Evolutionary conservation across 2,329 filamentous ascomycete species (phyloP), one percentile per base, ranked within the genome.

Genomic region (Pseudogymnoascus sp.): DNA sequence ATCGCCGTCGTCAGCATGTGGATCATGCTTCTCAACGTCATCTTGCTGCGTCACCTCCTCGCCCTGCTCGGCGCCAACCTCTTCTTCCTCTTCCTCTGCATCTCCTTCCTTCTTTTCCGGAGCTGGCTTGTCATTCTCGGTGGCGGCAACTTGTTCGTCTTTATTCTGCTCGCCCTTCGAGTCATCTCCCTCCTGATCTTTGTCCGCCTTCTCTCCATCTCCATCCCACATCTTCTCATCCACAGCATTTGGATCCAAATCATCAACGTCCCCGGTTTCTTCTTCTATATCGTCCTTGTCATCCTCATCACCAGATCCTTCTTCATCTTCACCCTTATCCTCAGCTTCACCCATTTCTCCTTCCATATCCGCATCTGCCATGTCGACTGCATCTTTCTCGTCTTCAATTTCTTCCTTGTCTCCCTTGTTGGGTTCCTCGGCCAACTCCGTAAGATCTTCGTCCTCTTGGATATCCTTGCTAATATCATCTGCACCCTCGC

Each of bases 151-250:
- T 65, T 72, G 70, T 65, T 81, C 73, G 24, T 88, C 84, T 60
- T 88, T 83, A 12, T 85, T 82, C 65, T 87, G 82, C 71, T 89
- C 83, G 0, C 87, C 88, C 70, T 90, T 87, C 19, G 89, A 79
- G 64, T 91, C 82, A 62, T 92, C 86, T 5, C 86, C 88, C 71
- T 91, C 81, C 71, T 91, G 89, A 50, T 97, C 89, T 68, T 95
- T 95, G 59, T 93, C 89, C 1, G 89, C 87, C 50, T 93, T 83
- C 59, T 88, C 82, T 46, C 91, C 88, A 53, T 88, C 87, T 40
- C 92, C 93, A 75, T 99, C 93, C 95, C 95, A 99, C 84, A 98
- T 92, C 80, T 98, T 99, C 78, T 99, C 96, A 73, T 99, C 96
- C 1, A 98, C 89, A 19, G 93, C 90, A 14, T 87, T 89, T 11